Evolutionary conservation across 1,284 basidiomycete species (phyloP).

Genomic region (Ceratobasidium sp.): DNA sequence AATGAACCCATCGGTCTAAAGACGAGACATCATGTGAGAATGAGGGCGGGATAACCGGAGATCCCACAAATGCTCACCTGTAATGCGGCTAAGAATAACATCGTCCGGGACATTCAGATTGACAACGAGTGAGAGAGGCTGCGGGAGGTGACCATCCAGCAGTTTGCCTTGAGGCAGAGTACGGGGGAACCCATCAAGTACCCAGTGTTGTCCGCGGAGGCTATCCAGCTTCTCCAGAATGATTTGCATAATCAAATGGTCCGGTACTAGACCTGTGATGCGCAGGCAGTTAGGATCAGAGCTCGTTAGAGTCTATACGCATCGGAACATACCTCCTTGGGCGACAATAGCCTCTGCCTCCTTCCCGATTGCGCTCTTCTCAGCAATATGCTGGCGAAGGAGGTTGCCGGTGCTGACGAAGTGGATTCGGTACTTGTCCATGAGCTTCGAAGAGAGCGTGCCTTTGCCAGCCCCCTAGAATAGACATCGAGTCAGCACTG

Average conservation of each 20-base stretch:
- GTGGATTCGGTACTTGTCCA: conserved; percentile 75
- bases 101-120: conserved; percentile 91
- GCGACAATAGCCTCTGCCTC: conserved; percentile 78
- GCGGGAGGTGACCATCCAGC: conserved; percentile 76
- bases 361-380: conserved; percentile 70
- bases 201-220: conserved; percentile 67
- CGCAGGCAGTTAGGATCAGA: background rate
- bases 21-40: conserved; percentile 3
- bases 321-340: conserved; percentile 57
- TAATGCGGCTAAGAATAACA: conserved; percentile 87
- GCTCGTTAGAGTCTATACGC: background rate
- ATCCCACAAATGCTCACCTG: conserved; percentile 52
- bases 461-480: conserved; percentile 53
- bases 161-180: conserved; percentile 88
- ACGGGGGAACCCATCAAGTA: conserved; percentile 95
- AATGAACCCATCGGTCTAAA: conserved; percentile 88
- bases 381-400: conserved; percentile 75
- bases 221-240: conserved; percentile 71
- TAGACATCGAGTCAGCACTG: conserved; percentile 4
- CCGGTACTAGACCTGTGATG: conserved; percentile 63
- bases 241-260: conserved; percentile 76
- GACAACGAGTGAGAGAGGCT: conserved; percentile 79
- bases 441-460: conserved; percentile 72
- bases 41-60: background rate
- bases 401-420: conserved; percentile 81